Conservation (phyloP, 345 rosid species). For the Geranium brycei region DNA sequence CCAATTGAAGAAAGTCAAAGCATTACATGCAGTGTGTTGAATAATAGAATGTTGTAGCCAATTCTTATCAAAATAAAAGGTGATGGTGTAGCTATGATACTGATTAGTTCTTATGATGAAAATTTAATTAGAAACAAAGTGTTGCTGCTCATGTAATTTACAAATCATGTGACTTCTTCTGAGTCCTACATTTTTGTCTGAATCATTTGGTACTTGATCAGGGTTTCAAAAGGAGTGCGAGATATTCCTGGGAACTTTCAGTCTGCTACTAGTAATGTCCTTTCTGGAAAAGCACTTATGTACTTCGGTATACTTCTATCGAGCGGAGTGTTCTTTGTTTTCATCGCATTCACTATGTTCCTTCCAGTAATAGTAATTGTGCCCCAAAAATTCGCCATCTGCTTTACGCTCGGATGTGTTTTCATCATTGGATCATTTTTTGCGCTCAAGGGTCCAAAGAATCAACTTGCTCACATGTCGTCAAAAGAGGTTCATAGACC, state of each 20-base stretch:
- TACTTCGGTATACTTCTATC: slow-evolving; percentile 75
- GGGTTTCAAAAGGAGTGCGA: slow-evolving; percentile 85
- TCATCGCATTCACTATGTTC: slow-evolving; percentile 83
- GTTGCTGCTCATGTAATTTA: not conserved
- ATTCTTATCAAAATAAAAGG: not conserved
- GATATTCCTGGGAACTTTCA: slow-evolving; percentile 67
- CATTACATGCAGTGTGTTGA: no score
- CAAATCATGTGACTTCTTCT: not conserved
- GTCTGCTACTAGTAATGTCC: slow-evolving; percentile 74
- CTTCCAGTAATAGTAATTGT: slow-evolving; percentile 85
- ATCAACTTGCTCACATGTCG: slow-evolving; percentile 70
- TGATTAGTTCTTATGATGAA: no score
- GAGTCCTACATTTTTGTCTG: slow-evolving; percentile 7
- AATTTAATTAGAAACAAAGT: not conserved
- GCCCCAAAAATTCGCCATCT: slow-evolving; percentile 91
- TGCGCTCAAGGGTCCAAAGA: slow-evolving; percentile 75
- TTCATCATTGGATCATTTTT: slow-evolving; percentile 81
- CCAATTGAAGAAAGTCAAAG: not conserved
- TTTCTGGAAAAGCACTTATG: slow-evolving; percentile 77
- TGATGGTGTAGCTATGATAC: no score
- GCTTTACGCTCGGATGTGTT: slow-evolving; percentile 80
- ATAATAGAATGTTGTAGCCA: not conserved
- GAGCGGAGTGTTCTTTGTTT: slow-evolving; percentile 67
- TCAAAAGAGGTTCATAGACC: slow-evolving; percentile 54
- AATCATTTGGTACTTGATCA: slow-evolving; percentile 13